phyloP scores from a whole-genome alignment of 208 protist species.

The Trichomonas gallinae region DNA sequence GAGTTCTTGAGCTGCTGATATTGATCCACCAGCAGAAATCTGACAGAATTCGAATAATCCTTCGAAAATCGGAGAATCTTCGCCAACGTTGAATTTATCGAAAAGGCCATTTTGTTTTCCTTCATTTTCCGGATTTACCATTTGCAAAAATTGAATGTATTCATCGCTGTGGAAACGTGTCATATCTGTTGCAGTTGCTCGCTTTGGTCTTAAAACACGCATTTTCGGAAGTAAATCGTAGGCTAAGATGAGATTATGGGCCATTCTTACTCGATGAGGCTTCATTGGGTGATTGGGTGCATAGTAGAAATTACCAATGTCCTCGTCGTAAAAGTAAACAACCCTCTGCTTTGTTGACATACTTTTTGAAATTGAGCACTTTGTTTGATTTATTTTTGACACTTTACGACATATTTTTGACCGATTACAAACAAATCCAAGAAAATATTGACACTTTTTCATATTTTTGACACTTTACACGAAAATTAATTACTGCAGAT shows the following conservation, averaged over 20 bases:
- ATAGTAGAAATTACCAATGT: conserved; percentile 47
- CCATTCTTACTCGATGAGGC: conserved; percentile 48
- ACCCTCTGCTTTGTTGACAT: neutral
- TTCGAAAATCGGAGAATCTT: conserved; percentile 53
- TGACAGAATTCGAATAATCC: conserved; percentile 51
- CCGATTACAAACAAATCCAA: no score
- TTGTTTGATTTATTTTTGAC: neutral
- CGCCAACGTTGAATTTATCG: conserved; percentile 40
- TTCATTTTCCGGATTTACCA: conserved; percentile 43
- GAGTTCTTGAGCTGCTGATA: conserved; percentile 37
- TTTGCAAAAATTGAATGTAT: conserved; percentile 45
- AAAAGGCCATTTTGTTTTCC: neutral
- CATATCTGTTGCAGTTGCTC: conserved; percentile 38
- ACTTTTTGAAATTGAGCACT: neutral
- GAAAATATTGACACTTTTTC: no score
- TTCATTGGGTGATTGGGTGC: conserved; percentile 49
- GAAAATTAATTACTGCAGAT: no score
- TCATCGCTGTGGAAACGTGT: conserved; percentile 48
- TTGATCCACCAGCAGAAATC: conserved; percentile 40
- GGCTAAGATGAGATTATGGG: conserved; percentile 48
- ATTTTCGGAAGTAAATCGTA: conserved; percentile 51
- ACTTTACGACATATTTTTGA: no score
- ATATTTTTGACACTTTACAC: no score
- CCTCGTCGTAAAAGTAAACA: conserved; percentile 27
- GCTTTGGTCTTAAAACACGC: conserved; percentile 40